These are phyloP conservation scores for Mycena olivaceomarginata DNA, from an alignment of 768 basidiomycete species.

Conservation along the genomic window DNA sequence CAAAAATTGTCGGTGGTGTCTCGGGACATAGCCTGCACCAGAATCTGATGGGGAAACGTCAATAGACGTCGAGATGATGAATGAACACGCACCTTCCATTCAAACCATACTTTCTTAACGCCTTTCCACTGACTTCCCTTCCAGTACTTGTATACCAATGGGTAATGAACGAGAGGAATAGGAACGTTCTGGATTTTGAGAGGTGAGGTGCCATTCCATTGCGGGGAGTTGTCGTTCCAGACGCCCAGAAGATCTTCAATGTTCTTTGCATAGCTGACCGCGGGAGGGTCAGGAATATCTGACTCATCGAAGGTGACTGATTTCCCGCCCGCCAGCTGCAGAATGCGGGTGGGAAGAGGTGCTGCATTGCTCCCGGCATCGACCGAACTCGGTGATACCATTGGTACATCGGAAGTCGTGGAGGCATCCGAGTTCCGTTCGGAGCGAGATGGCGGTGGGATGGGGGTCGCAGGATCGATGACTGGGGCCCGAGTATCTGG, in stretches of 20 bases:
- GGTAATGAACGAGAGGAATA: slow-evolving; percentile 50
- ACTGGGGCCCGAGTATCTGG: not conserved
- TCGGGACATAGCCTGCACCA: slow-evolving; percentile 2
- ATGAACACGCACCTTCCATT: slow-evolving; percentile 49
- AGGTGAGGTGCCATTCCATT: slow-evolving; percentile 46
- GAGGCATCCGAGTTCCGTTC: too few relatives aligned
- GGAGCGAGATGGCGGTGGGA: not conserved
- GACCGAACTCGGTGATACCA: too few relatives aligned
- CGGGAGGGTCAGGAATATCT: slow-evolving; percentile 49
- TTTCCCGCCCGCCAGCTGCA: slow-evolving; percentile 7
- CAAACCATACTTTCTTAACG: slow-evolving; percentile 47
- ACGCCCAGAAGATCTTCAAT: slow-evolving; percentile 46
- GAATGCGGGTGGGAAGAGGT: slow-evolving; percentile 1
- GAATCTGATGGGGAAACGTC: not conserved
- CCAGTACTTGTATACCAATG: slow-evolving; percentile 47
- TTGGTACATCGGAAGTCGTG: not conserved
- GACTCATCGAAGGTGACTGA: slow-evolving; percentile 36
- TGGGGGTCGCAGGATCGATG: not conserved
- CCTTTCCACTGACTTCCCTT: slow-evolving; percentile 49
- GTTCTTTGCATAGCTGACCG: slow-evolving; percentile 46
- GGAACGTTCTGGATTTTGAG: slow-evolving; percentile 47
- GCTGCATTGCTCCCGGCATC: not conserved
- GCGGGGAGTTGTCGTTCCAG: slow-evolving; percentile 51
- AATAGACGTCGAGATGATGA: not conserved
- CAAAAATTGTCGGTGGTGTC: slow-evolving; percentile 14